Base-by-base conservation (phyloP, 345 rosid species). In the Turritis glabra region DNA sequence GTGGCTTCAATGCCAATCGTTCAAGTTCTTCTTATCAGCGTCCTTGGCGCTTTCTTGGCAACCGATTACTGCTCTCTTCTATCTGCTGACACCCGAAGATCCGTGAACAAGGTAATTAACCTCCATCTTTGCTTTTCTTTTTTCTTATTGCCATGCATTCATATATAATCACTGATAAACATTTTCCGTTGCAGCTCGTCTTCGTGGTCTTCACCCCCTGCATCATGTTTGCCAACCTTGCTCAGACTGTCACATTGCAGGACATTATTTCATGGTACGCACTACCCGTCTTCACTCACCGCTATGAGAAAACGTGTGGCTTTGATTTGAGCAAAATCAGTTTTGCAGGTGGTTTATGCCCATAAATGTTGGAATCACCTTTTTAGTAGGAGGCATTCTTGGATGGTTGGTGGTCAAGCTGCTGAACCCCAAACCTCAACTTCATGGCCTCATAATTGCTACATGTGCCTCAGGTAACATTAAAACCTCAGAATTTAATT, bases 321-420 rank as follows among this genome's bases (percentile, higher is more conserved):
- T 40, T 30, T 43, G 50, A 15, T 29, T 30, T 52, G 8, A 41
- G 8, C 8, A 23, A 17, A 69, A 21, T 15, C 15, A n/a, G 18
- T 29, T 56, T 64, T 44, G 32, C 84, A 92, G 97, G 98, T 95
- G 99, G 97, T 95, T 86, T 76, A 95, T 95, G 99, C 99, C 97
- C 0, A 67, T 92, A n/a, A 95, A 92, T 78, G 85, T 92, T 35
- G 97, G 89, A 26, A 43, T 92, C 53, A 95, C 97, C 40, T 90
- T 95, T 82, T 64, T 95, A 13, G 57, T 87, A 25, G 99, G 99
- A 57, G 88, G 92, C 53, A 61, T 82, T 74, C 83, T 95, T 64
- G 99, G 99, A 69, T 95, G 99, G 99, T 25, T 92, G 17, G 47
- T 89, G 15, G 93, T 92, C 69, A 95, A 89, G 72, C n/a, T 92